Evolutionary conservation across 306 rosid species (phyloP).

Genomic region (Abrus precatorius): DNA sequence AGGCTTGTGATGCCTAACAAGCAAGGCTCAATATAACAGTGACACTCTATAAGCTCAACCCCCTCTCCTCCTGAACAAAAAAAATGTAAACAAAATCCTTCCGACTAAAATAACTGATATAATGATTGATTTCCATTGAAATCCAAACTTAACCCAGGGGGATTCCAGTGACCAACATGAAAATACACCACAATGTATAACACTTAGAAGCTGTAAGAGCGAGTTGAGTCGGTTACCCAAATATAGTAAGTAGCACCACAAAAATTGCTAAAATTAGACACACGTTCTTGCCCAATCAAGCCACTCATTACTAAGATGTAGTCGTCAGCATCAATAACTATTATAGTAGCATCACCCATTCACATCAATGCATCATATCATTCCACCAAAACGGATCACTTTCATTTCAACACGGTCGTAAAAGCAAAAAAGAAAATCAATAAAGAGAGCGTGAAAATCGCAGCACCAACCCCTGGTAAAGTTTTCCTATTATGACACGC

Average conservation of each 20-base stretch:
- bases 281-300: conserved; percentile 43
- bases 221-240: conserved; percentile 41
- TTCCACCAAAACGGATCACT: conserved; percentile 40
- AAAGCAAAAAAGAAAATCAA: not conserved
- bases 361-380: not conserved
- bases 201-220: not conserved
- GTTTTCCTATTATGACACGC: conserved; percentile 96
- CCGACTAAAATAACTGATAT: conserved; percentile 3
- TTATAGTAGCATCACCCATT: conserved; percentile 20
- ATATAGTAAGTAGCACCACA: conserved; percentile 40
- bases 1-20: not conserved
- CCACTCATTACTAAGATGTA: conserved; percentile 22
- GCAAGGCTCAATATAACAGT: not conserved
- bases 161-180: not conserved
- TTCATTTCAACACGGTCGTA: not conserved
- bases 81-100: not conserved
- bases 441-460: not conserved
- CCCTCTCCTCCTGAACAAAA: not conserved
- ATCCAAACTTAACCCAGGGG: not conserved
- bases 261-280: conserved; percentile 44
- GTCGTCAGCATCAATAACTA: conserved; percentile 39
- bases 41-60: not conserved
- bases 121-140: not conserved
- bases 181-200: conserved; percentile 23
- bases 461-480: conserved; percentile 72